A percentile compares a stretch with the other conserved stretches of the same genome.
Evolutionary conservation across 2,329 filamentous ascomycete species (phyloP).

Genomic region (Trichoderma atrobrunneum): DNA sequence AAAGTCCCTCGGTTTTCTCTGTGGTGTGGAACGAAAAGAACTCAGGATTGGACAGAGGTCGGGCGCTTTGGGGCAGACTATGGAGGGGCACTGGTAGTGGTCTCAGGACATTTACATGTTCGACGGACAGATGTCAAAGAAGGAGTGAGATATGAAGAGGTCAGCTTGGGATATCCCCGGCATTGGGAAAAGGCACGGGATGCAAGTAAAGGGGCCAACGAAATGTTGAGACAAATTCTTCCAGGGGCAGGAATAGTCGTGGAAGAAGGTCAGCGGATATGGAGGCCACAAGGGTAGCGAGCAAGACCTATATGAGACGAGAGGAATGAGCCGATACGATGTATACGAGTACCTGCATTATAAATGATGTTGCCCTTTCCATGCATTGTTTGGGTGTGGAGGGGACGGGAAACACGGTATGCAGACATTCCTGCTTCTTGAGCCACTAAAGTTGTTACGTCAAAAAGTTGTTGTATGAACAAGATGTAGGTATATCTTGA

Average conservation of each 20-base stretch:
- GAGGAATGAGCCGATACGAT: not conserved
- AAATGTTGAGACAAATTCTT: slow-evolving; percentile 4
- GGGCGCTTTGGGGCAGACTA: slow-evolving; percentile 1
- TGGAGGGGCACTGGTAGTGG: slow-evolving; percentile 1
- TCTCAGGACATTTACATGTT: slow-evolving; percentile 9
- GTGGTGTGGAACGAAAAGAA: slow-evolving; percentile 12
- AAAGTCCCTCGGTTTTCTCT: slow-evolving; percentile 12
- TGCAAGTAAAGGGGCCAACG: not conserved
- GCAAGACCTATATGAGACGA: not conserved
- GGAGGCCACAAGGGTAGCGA: not conserved
- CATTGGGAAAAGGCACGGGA: slow-evolving; percentile 9
- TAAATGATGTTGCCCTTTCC: not conserved
- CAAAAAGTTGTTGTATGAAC: not conserved
- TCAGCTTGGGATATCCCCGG: slow-evolving; percentile 7
- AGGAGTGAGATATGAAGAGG: slow-evolving; percentile 10
- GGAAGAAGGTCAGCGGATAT: not conserved
- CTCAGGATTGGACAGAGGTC: not conserved
- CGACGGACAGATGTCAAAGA: slow-evolving; percentile 8
- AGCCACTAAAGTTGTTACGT: not conserved
- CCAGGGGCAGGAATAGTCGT: not conserved
- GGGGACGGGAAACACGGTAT: not conserved
- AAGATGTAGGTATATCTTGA: not conserved
- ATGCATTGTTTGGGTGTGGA: not conserved
- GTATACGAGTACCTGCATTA: not conserved
- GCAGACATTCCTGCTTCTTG: not conserved